These are phyloP conservation scores for Conoideocrella luteorostrata DNA, from an alignment of 2,329 filamentous ascomycete species.

Conservation along the genomic window DNA sequence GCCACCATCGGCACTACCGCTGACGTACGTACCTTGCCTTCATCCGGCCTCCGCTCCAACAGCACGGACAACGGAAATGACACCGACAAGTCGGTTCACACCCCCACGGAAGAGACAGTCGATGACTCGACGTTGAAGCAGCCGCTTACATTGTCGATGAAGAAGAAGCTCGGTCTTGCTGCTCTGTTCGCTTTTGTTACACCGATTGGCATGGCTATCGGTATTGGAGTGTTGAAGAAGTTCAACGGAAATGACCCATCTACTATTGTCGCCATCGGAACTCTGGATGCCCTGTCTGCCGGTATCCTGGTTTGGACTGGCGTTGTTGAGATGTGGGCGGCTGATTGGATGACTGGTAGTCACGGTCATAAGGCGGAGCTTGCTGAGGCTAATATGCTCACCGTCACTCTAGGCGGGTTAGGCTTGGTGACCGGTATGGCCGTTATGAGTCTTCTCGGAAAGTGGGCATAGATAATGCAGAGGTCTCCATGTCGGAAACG, in stretches of 20 bases:
- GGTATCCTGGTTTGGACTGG: constrained; percentile 77
- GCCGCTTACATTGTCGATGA: constrained; percentile 26
- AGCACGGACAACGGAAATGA: constrained; percentile 10
- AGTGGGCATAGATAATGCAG: constrained; percentile 55
- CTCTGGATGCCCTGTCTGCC: constrained; percentile 65
- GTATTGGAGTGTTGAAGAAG: constrained; percentile 60
- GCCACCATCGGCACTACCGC: constrained; percentile 43
- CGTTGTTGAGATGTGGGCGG: constrained; percentile 72
- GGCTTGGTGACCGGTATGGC: constrained; percentile 56
- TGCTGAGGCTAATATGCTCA: constrained; percentile 40
- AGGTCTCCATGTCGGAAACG: background rate
- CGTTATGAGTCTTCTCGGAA: constrained; percentile 66
- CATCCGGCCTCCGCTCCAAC: constrained; percentile 10
- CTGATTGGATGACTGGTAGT: constrained; percentile 59
- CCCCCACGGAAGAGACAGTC: constrained; percentile 16
- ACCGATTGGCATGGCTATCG: constrained; percentile 74
- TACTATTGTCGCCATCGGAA: constrained; percentile 66
- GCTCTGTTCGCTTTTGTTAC: constrained; percentile 63
- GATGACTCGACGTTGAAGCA: constrained; percentile 11
- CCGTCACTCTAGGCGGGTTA: constrained; percentile 42
- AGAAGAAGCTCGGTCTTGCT: constrained; percentile 56
- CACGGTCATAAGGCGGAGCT: constrained; percentile 41
- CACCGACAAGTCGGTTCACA: constrained; percentile 19
- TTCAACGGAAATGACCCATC: constrained; percentile 69
- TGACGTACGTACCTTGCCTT: constrained; percentile 15